Evolutionary conservation across 2,329 filamentous ascomycete genomes (phyloP).

Genomic region (Diplodia scrobiculata): DNA sequence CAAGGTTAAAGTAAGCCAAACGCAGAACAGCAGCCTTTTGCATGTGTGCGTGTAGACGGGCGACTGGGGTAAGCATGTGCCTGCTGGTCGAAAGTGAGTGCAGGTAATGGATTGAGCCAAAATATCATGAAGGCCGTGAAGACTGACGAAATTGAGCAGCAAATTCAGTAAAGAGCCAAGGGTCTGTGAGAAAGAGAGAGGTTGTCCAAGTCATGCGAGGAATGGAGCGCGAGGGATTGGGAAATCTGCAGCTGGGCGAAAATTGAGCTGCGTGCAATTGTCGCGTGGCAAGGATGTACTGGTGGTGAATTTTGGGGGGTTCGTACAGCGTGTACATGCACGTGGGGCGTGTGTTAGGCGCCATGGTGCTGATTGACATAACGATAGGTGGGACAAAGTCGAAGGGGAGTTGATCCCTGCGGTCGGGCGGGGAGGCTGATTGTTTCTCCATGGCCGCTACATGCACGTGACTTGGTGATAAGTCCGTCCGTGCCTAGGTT

Average conservation of each 20-base stretch:
- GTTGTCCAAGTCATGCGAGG: neutral
- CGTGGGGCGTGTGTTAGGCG: neutral
- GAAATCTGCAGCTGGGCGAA: neutral
- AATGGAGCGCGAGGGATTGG: neutral
- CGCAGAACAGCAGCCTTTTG: neutral
- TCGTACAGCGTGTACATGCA: neutral
- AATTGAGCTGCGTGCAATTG: neutral
- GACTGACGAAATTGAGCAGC: neutral
- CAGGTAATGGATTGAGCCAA: neutral
- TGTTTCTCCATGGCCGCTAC: neutral
- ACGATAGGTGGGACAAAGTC: neutral
- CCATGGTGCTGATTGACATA: neutral
- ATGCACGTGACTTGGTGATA: slow-evolving; percentile 13
- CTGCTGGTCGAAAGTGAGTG: neutral
- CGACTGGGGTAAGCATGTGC: neutral
- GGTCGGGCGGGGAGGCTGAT: neutral
- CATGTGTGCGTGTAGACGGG: neutral
- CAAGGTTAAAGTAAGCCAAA: neutral
- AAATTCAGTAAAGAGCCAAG: no score
- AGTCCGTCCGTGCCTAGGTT: neutral
- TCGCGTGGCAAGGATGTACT: neutral
- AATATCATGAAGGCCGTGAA: neutral
- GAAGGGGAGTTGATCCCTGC: neutral
- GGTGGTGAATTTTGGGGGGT: neutral
- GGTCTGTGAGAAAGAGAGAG: no score